Evolutionary conservation across 345 rosid genomes (phyloP).

Genomic region (Citrus sinensis): DNA sequence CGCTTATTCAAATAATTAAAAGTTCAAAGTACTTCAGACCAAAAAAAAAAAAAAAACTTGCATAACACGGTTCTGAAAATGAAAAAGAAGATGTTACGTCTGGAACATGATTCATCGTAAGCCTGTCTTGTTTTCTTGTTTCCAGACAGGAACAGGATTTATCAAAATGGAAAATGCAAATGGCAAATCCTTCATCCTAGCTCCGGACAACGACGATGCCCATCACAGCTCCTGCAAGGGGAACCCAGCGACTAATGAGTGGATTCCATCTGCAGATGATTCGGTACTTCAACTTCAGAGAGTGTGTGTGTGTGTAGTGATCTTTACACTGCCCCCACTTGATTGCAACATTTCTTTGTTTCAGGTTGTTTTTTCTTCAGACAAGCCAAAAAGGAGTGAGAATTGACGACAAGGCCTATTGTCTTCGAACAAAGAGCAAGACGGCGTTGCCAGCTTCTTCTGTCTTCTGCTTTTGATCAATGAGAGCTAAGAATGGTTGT

Average conservation of each 20-base stretch:
- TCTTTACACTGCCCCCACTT: not conserved
- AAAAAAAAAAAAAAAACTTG: too few relatives aligned
- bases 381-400: slow-evolving; percentile 66
- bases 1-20: not conserved
- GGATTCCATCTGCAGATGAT: slow-evolving; percentile 49
- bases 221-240: slow-evolving; percentile 51
- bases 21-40: too few relatives aligned
- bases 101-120: not conserved
- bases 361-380: slow-evolving; percentile 41
- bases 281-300: slow-evolving; percentile 19
- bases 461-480: not conserved
- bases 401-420: slow-evolving; percentile 25
- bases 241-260: slow-evolving; percentile 74
- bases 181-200: slow-evolving; percentile 32
- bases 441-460: not conserved
- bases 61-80: too few relatives aligned
- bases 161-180: slow-evolving; percentile 37
- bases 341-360: not conserved
- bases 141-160: slow-evolving; percentile 74
- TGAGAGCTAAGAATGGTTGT: not conserved
- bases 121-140: slow-evolving; percentile 7
- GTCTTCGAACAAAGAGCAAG: not conserved
- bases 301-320: too few relatives aligned
- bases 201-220: slow-evolving; percentile 19
- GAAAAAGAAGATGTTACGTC: not conserved